Base-by-base conservation (phyloP, 106 monocot genomes). In the Dioscorea alata region DNA sequence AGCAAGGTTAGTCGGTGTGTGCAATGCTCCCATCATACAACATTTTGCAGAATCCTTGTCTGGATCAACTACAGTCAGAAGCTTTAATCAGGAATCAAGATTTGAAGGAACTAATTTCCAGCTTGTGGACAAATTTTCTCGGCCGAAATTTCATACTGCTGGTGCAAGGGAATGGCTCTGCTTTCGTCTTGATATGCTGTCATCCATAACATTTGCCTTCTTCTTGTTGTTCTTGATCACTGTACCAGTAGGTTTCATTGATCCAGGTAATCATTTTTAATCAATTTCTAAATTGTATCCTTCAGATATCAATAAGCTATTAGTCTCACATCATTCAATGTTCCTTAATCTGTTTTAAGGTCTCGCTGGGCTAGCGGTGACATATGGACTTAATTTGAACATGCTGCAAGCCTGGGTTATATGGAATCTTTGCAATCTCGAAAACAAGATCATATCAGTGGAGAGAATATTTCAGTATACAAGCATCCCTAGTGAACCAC, bases 391-490 rank as follows among this genome's bases (percentile, higher is more conserved):
- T 48, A 86, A 67, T 71, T 60, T 96, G 59, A 91, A 96, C 63
- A 78, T 70, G 83, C 23, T 88, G 51, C 95, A 91, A 72, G 50
- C 86, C 15, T 80, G 76, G 76, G 79, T 88, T 23, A 68, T 91
- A 50, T 84, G 91, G 88, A 79, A 35, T 69, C 72, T 96, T 13
- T 91, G 91, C 61, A 76, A 82, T 60, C 82, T 91, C 61, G 91
- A 94, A 61, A 94, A 87, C 57, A 73, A 78, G 42, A 90, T 94
- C 12, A 83, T 94, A 69, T 94, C 90, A 21, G 90, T 91, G 7
- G 94, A 95, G 70, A 81, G 91, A 61, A 91, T 95, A 78, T 70
- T 95, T 23, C 95, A 91, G 67, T 95, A 95, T 60, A 80, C 77
- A 32, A 63, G 59, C 67, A 91, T 91, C 74, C 79, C 88, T 51